Evolutionary conservation across 257 asterid genomes (phyloP).

Genomic region (Solanum acaule): DNA sequence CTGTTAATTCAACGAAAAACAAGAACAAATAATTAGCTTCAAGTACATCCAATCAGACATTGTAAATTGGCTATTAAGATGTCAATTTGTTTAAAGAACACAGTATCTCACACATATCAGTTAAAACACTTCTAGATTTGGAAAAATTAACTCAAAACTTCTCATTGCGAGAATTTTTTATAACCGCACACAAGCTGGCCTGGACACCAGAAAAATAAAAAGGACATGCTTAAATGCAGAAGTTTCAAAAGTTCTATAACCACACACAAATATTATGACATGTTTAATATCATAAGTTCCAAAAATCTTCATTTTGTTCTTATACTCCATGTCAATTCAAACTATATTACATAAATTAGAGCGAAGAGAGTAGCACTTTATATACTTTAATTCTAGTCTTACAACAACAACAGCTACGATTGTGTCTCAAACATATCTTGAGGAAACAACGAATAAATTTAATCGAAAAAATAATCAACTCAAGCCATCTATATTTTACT

Average conservation of each 20-base stretch:
- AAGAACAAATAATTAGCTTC: background rate
- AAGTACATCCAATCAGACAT: background rate
- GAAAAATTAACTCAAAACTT: background rate
- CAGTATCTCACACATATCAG: background rate
- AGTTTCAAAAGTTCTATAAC: background rate
- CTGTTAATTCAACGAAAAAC: background rate
- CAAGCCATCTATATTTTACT: no score
- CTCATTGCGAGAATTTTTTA: background rate
- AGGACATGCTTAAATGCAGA: no score
- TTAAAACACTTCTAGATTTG: background rate
- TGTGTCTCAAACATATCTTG: background rate
- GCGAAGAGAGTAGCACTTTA: background rate
- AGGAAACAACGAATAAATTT: background rate
- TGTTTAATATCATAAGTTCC: background rate
- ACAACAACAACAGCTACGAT: background rate
- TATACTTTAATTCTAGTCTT: background rate
- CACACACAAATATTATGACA: background rate
- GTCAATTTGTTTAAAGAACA: background rate
- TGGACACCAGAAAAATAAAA: background rate
- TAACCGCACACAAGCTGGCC: fast-evolving
- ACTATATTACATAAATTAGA: background rate
- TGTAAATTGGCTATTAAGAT: background rate
- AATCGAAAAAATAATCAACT: no score
- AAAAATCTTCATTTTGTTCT: background rate
- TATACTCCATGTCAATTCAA: no score